Percentiles rank a stretch among this genome's conserved stretches.
These are phyloP conservation scores for Wickerhamiella dianesei DNA, from an alignment of 805 yeast genomes.

Conservation along the genomic window DNA sequence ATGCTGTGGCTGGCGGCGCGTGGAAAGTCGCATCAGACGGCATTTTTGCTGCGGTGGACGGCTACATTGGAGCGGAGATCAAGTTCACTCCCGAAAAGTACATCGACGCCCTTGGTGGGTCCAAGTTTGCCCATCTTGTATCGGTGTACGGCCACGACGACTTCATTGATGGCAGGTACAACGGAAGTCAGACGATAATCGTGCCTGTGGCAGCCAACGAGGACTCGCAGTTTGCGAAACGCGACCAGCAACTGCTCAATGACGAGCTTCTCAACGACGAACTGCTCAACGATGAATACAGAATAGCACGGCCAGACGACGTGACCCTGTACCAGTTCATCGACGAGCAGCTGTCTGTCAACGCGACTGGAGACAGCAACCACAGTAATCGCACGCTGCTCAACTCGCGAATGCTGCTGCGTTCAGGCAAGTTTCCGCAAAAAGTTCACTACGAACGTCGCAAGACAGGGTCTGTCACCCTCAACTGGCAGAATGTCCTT, in stretches of 20 bases:
- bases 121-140: conserved; percentile 56
- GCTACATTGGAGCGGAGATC: conserved; percentile 15
- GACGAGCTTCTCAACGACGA: too few species aligned
- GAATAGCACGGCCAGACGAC: background rate
- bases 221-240: background rate
- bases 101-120: conserved; percentile 44
- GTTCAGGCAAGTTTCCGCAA: conserved; percentile 52
- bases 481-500: conserved; percentile 46
- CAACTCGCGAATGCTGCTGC: conserved; percentile 26
- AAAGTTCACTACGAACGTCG: conserved; percentile 35
- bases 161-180: conserved; percentile 39
- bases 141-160: conserved; percentile 42
- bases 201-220: conserved; percentile 26
- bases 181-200: conserved; percentile 45
- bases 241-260: too few species aligned
- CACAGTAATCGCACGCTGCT: conserved; percentile 21
- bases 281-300: background rate
- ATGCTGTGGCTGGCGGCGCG: background rate
- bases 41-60: conserved; percentile 17
- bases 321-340: conserved; percentile 52
- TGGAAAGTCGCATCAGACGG: conserved; percentile 34
- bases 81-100: conserved; percentile 43
- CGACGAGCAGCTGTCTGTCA: conserved; percentile 29
- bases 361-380: background rate
- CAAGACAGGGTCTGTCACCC: conserved; percentile 22